These are phyloP conservation scores for Lactarius evosmus DNA, from an alignment of 768 basidiomycete species.

Conservation along the genomic window DNA sequence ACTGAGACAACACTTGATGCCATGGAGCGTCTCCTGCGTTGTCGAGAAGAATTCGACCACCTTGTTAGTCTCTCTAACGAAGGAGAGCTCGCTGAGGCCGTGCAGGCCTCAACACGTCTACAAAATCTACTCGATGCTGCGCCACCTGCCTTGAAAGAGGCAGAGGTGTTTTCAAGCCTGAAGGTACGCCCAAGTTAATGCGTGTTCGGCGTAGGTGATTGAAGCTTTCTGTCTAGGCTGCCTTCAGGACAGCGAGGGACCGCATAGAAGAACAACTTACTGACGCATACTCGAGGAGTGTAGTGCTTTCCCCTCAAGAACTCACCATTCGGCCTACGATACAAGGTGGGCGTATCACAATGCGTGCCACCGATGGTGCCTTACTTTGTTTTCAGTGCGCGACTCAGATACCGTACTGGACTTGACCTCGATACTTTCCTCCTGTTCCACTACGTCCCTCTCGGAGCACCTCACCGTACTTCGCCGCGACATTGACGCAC, in stretches of 20 bases:
- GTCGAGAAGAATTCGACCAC: conserved; percentile 44
- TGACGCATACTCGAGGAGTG: conserved; percentile 60
- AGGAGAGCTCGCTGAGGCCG: conserved; percentile 66
- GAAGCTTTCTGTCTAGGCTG: conserved; percentile 42
- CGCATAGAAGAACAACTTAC: conserved; percentile 68
- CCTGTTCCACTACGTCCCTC: conserved; percentile 54
- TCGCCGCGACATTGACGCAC: conserved; percentile 57
- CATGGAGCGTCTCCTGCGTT: conserved; percentile 53
- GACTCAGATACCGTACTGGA: conserved; percentile 50
- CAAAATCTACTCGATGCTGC: conserved; percentile 44
- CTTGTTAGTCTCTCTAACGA: conserved; percentile 47
- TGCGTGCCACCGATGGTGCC: background rate
- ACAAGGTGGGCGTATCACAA: conserved; percentile 42
- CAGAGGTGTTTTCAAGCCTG: conserved; percentile 52
- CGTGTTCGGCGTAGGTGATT: conserved; percentile 1
- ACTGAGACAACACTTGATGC: conserved; percentile 49
- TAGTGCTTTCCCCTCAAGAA: conserved; percentile 49
- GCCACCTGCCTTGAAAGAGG: conserved; percentile 50
- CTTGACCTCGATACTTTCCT: conserved; percentile 54
- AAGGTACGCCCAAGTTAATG: conserved; percentile 46
- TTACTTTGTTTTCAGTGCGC: conserved; percentile 45
- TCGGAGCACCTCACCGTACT: conserved; percentile 55
- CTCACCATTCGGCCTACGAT: conserved; percentile 51
- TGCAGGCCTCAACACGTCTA: conserved; percentile 43
- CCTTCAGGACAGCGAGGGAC: conserved; percentile 52